These are phyloP conservation scores for Cladosporium halotolerans DNA, from an alignment of 2,329 filamentous ascomycete species.

Conservation along the genomic window DNA sequence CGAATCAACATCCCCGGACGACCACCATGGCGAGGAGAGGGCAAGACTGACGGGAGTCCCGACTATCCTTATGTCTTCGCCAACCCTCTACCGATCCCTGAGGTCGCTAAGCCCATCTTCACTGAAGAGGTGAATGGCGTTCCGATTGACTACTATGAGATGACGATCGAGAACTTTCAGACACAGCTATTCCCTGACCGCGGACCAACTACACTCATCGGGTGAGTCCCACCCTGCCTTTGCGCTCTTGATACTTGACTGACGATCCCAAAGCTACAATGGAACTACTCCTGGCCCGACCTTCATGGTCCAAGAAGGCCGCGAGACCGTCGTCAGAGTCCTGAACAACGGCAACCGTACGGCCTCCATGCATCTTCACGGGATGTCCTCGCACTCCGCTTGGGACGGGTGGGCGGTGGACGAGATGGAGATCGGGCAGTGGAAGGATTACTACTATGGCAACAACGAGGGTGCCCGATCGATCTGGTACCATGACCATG, in stretches of 20 bases:
- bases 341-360: constrained; percentile 44
- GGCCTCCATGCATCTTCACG: constrained; percentile 50
- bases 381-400: constrained; percentile 39
- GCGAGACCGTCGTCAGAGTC: constrained; percentile 50
- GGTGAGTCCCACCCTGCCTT: constrained; percentile 25
- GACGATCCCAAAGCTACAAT: constrained; percentile 24
- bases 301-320: constrained; percentile 43
- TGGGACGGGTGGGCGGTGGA: constrained; percentile 52
- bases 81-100: constrained; percentile 18
- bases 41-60: constrained; percentile 18
- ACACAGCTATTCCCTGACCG: constrained; percentile 41
- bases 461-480: constrained; percentile 49
- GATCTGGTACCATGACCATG: constrained; percentile 53
- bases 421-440: constrained; percentile 42
- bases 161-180: constrained; percentile 37
- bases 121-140: constrained; percentile 31
- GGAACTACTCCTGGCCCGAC: constrained; percentile 51
- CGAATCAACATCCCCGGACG: constrained; percentile 3
- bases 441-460: constrained; percentile 58
- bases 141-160: constrained; percentile 43
- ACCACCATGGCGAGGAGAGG: constrained; percentile 13
- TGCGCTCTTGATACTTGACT: neutral
- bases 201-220: constrained; percentile 35
- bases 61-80: constrained; percentile 20
- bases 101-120: constrained; percentile 23